phyloP scores from a whole-genome alignment of 345 rosid genomes.

The Capsella bursapastoris region DNA sequence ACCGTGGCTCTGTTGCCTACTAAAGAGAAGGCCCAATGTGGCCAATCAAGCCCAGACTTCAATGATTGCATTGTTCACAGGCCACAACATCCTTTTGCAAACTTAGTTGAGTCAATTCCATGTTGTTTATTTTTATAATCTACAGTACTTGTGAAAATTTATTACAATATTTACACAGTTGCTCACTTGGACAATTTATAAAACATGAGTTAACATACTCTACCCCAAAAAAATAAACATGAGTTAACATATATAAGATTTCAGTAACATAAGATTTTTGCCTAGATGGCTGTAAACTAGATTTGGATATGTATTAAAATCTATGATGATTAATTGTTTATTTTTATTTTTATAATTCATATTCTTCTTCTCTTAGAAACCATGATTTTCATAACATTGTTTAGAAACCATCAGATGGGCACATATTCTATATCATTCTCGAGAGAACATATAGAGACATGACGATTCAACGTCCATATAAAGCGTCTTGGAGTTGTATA shows the following conservation, averaged over 20 bases:
- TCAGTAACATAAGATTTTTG: neutral
- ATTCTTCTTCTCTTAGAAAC: constrained; percentile 1
- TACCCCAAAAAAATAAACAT: too few relatives aligned
- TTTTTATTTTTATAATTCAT: neutral
- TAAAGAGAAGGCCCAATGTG: neutral
- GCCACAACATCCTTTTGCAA: neutral
- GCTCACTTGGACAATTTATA: too few relatives aligned
- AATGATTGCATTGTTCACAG: neutral
- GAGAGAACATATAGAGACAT: neutral
- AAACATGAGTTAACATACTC: too few relatives aligned
- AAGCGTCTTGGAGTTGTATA: neutral
- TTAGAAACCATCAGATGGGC: neutral
- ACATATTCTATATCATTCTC: neutral
- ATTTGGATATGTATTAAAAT: neutral
- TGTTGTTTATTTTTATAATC: neutral
- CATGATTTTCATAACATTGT: constrained; percentile 1
- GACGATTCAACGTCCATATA: neutral
- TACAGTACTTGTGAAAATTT: neutral
- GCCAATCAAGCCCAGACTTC: neutral
- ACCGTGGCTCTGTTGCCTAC: neutral
- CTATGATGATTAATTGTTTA: neutral
- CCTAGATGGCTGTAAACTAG: neutral
- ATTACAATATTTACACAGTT: neutral
- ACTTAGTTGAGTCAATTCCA: neutral
- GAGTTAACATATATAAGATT: too few relatives aligned